Conservation (phyloP, 139 green algal genomes). For the Closterium sp. region DNA sequence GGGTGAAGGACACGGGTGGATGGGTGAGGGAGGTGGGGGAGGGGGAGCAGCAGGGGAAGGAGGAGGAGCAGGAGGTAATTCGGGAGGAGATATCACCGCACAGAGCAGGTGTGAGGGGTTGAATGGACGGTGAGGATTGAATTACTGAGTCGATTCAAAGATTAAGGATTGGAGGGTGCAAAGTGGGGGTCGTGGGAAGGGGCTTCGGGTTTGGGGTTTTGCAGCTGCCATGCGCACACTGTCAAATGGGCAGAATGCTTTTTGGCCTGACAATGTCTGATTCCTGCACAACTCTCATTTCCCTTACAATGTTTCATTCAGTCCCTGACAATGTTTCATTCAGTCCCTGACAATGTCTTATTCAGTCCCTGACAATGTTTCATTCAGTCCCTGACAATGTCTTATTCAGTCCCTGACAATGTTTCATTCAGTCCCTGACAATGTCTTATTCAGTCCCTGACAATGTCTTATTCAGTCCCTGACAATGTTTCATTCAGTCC, state of each 20-base stretch:
- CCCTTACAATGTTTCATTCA: no score
- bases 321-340: no score
- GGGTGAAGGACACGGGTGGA: not conserved
- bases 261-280: not conserved
- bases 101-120: not conserved
- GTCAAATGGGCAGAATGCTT: not conserved
- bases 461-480: no score
- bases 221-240: not conserved
- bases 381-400: no score
- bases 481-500: no score
- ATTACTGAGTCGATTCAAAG: no score
- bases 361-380: no score
- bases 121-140: not conserved
- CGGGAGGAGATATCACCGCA: not conserved
- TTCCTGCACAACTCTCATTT: not conserved
- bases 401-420: no score
- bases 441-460: no score
- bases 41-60: not conserved
- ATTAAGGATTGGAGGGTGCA: not conserved
- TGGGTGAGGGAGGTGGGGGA: no score
- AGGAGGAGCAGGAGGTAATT: not conserved
- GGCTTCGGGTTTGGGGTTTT: not conserved
- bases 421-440: no score
- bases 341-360: no score
- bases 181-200: not conserved